Base-by-base conservation (phyloP, 192 early-diverging fungal species). In the Umbelopsis sp. region DNA sequence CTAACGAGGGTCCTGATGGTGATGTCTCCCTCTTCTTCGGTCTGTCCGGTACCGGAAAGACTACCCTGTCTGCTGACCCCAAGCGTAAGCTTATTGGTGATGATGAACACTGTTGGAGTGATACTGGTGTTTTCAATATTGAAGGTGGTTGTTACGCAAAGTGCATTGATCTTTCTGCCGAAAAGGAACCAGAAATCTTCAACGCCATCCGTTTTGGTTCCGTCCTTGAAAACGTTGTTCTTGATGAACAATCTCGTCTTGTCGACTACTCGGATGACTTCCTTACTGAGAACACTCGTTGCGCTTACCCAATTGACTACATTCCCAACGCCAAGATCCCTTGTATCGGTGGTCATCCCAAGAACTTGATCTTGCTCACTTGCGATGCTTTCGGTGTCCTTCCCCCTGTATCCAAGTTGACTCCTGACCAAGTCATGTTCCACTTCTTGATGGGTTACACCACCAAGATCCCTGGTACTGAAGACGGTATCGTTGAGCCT, bases 61-160 rank as follows among this genome's bases (percentile, higher is more conserved):
- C 97, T 68, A 99, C 97, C 25, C 87, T 99, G 51, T 95, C 93
- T 27, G 97, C 97, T 8, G 95, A 99, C 73, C 95, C 95, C 10
- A 89, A 85, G 76, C 93, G 97, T 46, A 86, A 87, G 73, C 81
- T 99, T 55, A 99, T 99, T 78, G 97, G 97, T 82, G 97, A 99
- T 82, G 97, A 99, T 84, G 97, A 99, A 84, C 97, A 99, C 83
- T 97, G 96, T 81, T 99, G 97, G 97, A 93, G 92, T n/a, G 93
- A 97, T 74, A 86, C 89, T 49, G 95, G 95, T 72, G 84, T 97
- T 66, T 99, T 99, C 91, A 99, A 99, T 86, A 97, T 99, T 69
- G 97, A 99, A 85, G 97, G 97, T 70, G 97, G 97, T 37, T 99
- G 97, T 86, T 99, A 99, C 77, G 97, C 97, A 72, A 99, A 99